Base-by-base conservation (phyloP, 208 protist genomes). In the Phytomonas francai region DNA sequence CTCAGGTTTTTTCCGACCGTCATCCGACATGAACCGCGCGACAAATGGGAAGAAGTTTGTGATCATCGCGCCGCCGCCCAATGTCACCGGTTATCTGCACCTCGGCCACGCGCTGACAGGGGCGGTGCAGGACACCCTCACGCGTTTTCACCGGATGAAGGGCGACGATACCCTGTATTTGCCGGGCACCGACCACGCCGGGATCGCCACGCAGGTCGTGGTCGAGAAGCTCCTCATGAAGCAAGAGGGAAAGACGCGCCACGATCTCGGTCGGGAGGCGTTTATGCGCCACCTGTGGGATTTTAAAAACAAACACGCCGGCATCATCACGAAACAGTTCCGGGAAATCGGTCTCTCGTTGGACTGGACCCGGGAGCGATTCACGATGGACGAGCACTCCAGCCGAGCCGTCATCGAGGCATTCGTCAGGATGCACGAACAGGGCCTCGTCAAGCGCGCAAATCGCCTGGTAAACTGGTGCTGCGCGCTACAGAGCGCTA, bases 381-480 rank as follows among this genome's bases (percentile, higher is more conserved):
- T 99, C 82, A 99, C 99, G 12, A 98, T 99, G 94, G 99, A 99
- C 84, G 83, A 88, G 59, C 73, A 83, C 54, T 94, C 87, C 42
- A 86, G 81, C 8, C 58, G 68, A n/a, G 97, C 98, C 51, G 98
- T 99, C 29, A 76, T 82, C 9, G 96, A 99, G 74, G 97, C 97
- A 0, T 99, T 99, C 81, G 85, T 99, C 32, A 77, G 82, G 49
- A 75, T 99, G 63, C 92, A 98, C 81, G 89, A 99, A 54, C 84
- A 98, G 59, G 97, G 95, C 16, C 60, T 99, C 4, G 97, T 99
- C 66, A 97, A 98, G 76, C 86, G 99, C 57, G 84, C 86, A n/a
- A 98, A 92, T 12, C 84, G 98, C n/a, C 83, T 99, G 6, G 97
- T 99, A 59, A 99, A 99, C 88, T 99, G 99, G 99, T 98, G 96